Evolutionary conservation across 2,329 filamentous ascomycete genomes (phyloP).

Genomic region (Fusarium newnesense): DNA sequence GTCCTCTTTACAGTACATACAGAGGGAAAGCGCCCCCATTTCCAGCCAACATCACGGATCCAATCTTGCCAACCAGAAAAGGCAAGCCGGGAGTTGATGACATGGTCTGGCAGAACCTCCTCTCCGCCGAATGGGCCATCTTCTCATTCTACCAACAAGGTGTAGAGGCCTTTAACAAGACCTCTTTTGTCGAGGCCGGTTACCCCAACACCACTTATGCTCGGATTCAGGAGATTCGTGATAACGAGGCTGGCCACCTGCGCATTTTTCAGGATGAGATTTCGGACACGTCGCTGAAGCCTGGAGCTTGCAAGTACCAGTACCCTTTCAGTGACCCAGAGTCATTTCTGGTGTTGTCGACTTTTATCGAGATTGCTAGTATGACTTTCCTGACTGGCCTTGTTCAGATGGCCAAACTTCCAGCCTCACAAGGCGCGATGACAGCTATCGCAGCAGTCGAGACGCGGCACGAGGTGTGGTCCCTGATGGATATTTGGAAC

Average conservation of each 20-base stretch:
- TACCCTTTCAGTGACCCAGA: neutral
- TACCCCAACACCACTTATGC: neutral
- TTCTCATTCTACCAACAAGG: neutral
- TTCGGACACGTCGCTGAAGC: neutral
- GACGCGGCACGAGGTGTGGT: neutral
- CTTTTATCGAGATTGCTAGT: neutral
- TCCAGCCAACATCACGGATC: neutral
- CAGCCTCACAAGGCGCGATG: neutral
- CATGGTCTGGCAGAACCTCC: neutral
- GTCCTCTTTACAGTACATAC: neutral
- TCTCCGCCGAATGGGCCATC: neutral
- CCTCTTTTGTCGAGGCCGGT: neutral
- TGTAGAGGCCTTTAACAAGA: neutral
- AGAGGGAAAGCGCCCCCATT: neutral
- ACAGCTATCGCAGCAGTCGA: neutral
- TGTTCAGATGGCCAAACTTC: neutral
- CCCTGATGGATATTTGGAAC: neutral
- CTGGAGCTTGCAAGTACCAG: neutral
- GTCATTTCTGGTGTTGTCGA: neutral
- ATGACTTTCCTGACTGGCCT: neutral
- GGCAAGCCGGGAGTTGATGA: neutral
- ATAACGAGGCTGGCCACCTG: neutral
- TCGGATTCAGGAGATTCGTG: neutral
- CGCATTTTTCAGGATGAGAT: neutral
- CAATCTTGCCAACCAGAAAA: neutral